phyloP scores from a whole-genome alignment of 768 basidiomycete genomes.

The Gautieria morchelliformis region DNA sequence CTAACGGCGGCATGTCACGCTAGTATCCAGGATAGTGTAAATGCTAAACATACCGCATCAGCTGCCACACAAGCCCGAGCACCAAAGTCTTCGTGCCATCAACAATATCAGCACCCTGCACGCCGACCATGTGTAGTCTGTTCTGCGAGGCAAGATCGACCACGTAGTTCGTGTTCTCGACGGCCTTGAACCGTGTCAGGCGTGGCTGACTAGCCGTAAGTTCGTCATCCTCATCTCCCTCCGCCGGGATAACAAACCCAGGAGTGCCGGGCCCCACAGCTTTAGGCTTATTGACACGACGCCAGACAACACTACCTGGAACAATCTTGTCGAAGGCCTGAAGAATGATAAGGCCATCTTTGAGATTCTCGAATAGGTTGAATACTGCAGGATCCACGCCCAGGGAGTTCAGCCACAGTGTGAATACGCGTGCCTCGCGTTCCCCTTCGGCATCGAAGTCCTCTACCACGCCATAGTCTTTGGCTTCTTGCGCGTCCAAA shows the following conservation, averaged over 20 bases:
- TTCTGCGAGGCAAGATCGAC: constrained; percentile 91
- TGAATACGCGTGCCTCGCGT: constrained; percentile 95
- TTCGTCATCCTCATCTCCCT: constrained; percentile 64
- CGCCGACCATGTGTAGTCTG: constrained; percentile 92
- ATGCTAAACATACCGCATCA: constrained; percentile 63
- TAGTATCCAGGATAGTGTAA: neutral
- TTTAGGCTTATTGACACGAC: constrained; percentile 91
- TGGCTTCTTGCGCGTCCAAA: constrained; percentile 87
- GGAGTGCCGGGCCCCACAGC: constrained; percentile 39
- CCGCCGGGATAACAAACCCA: constrained; percentile 38
- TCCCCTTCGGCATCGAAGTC: constrained; percentile 99
- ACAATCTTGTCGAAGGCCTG: constrained; percentile 96
- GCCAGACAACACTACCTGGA: constrained; percentile 90
- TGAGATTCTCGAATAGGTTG: constrained; percentile 93
- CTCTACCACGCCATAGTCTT: constrained; percentile 81
- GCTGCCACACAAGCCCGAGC: constrained; percentile 94
- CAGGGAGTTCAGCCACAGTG: constrained; percentile 94
- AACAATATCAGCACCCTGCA: constrained; percentile 95
- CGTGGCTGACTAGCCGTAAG: constrained; percentile 77
- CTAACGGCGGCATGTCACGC: constrained; percentile 23
- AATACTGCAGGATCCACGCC: constrained; percentile 94
- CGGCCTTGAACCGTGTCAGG: constrained; percentile 91
- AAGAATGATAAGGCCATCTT: constrained; percentile 83
- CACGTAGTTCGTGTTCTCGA: constrained; percentile 96
- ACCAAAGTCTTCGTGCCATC: constrained; percentile 90